Evolutionary conservation across 805 yeast genomes (phyloP), one percentile per base, ranked within the genome.

Genomic region (Kluyveromyces lactis): DNA sequence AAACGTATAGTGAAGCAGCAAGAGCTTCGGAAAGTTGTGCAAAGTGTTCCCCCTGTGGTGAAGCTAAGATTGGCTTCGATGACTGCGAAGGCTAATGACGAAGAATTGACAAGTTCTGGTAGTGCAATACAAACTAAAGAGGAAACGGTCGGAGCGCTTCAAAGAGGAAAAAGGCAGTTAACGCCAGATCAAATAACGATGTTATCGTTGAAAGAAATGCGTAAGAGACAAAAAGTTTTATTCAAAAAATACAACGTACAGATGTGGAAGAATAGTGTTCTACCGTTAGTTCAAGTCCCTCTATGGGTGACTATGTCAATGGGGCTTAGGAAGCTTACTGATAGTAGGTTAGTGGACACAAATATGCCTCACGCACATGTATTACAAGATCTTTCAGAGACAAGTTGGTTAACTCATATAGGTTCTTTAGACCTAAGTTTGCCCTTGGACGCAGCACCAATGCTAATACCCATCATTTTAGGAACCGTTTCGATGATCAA

Each of bases 281-380:
- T 86, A 28, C 97, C 97, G 1, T 63, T 78, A 0, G 74, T 85
- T 13, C 97, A 89, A 55, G 70, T 90, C 16, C 97, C 97, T 0
- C 57, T 89, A 4, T 89, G 96, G 95, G 69, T 87, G 2, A 68
- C 81, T 2, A 68, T 89, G 70, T 81, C 92, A 10, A 67, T 80
- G 48, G 79, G 87, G 1, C 72, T 87, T 48, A 69, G 96, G 46
- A 73, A 78, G 33, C 62, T 87, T 44, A 79, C 89, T 31, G 95
- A 95, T 5, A 56, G 59, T 48, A 55, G 49, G 38, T 52, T 61
- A 47, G 45, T 66, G 4, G 59, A 67, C 16, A 43, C 62, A 2
- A 56, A 42, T 65, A 32, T 65, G 61, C 28, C 31, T 72, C 79
- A 0, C 45, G 78, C 28, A 83, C 77, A 46, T 64, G 72, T 16